These are phyloP conservation scores for Saccharata proteae DNA, from an alignment of 2,329 filamentous ascomycete genomes.

Conservation along the genomic window DNA sequence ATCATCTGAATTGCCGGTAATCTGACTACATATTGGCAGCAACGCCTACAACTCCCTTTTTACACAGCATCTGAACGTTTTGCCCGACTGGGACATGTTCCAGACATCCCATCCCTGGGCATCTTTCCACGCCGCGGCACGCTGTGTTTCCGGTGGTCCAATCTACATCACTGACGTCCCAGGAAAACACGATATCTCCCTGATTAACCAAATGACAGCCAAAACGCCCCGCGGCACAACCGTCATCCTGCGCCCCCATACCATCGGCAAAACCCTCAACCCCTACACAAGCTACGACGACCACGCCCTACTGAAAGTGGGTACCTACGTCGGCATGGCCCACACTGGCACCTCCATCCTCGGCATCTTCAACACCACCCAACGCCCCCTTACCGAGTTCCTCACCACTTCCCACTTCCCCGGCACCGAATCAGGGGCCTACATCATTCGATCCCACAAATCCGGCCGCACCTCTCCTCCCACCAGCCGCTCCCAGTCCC, in stretches of 20 bases:
- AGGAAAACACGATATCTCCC: slow-evolving; percentile 60
- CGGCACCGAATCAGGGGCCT: slow-evolving; percentile 50
- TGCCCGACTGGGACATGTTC: slow-evolving; percentile 78
- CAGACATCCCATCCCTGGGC: slow-evolving; percentile 59
- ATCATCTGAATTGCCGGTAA: too few relatives aligned
- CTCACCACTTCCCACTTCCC: slow-evolving; percentile 62
- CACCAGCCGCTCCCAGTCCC: slow-evolving; percentile 31
- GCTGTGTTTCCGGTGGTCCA: slow-evolving; percentile 81
- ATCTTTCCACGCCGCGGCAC: slow-evolving; percentile 76
- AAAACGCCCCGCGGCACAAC: slow-evolving; percentile 55
- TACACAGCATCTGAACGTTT: slow-evolving; percentile 69
- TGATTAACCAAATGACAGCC: slow-evolving; percentile 75
- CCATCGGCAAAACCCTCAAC: slow-evolving; percentile 58
- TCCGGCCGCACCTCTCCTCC: slow-evolving; percentile 50
- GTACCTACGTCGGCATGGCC: slow-evolving; percentile 59
- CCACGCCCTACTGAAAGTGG: slow-evolving; percentile 60
- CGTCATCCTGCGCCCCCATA: slow-evolving; percentile 67
- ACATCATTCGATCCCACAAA: slow-evolving; percentile 62
- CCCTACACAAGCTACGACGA: slow-evolving; percentile 69
- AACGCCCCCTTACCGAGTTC: slow-evolving; percentile 51
- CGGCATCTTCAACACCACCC: slow-evolving; percentile 72
- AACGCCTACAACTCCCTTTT: slow-evolving; percentile 84
- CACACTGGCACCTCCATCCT: slow-evolving; percentile 64
- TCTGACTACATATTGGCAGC: too few relatives aligned
- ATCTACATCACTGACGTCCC: slow-evolving; percentile 91